Percentiles rank a stretch among this genome's conserved stretches.
phyloP scores from a whole-genome alignment of 2,329 filamentous ascomycete genomes.

The Diaporthe vaccinii region DNA sequence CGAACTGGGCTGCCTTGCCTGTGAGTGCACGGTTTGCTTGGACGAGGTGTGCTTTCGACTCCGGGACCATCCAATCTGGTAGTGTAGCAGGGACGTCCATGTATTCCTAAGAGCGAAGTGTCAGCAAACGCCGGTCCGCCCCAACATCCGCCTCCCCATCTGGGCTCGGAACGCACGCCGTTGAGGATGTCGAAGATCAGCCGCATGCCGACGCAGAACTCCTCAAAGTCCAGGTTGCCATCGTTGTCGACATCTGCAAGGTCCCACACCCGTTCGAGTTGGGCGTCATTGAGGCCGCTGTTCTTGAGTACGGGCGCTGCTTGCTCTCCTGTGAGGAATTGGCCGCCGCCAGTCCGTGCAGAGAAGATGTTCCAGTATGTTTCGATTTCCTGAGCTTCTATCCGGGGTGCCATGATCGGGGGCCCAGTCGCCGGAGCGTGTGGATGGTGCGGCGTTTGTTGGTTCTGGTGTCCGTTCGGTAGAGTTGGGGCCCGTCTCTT shows the following conservation, averaged over 20 bases:
- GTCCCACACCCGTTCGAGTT: slow-evolving; percentile 98
- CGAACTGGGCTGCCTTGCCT: slow-evolving; percentile 85
- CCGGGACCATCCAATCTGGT: slow-evolving; percentile 97
- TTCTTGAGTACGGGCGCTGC: slow-evolving; percentile 74
- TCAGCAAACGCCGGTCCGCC: slow-evolving; percentile 19
- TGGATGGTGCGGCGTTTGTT: slow-evolving; percentile 11
- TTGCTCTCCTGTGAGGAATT: slow-evolving; percentile 72
- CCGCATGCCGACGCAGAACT: slow-evolving; percentile 99
- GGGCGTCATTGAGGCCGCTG: slow-evolving; percentile 74
- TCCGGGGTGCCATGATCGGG: slow-evolving; percentile 68
- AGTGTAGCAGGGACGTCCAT: slow-evolving; percentile 86
- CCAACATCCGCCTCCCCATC: background rate
- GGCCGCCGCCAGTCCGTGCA: slow-evolving; percentile 69
- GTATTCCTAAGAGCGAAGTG: slow-evolving; percentile 76
- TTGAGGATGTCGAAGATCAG: slow-evolving; percentile 98
- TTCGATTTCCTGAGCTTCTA: slow-evolving; percentile 73
- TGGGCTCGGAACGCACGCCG: slow-evolving; percentile 73
- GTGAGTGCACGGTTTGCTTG: slow-evolving; percentile 85
- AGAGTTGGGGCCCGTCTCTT: background rate
- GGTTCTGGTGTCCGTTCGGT: background rate
- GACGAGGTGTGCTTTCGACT: slow-evolving; percentile 92
- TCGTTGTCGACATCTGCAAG: slow-evolving; percentile 97
- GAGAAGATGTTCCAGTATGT: slow-evolving; percentile 77
- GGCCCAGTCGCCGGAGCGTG: background rate
- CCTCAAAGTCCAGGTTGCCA: slow-evolving; percentile 97